Evolutionary conservation across 2,329 filamentous ascomycete genomes (phyloP).

Genomic region (Zalaria obscura): DNA sequence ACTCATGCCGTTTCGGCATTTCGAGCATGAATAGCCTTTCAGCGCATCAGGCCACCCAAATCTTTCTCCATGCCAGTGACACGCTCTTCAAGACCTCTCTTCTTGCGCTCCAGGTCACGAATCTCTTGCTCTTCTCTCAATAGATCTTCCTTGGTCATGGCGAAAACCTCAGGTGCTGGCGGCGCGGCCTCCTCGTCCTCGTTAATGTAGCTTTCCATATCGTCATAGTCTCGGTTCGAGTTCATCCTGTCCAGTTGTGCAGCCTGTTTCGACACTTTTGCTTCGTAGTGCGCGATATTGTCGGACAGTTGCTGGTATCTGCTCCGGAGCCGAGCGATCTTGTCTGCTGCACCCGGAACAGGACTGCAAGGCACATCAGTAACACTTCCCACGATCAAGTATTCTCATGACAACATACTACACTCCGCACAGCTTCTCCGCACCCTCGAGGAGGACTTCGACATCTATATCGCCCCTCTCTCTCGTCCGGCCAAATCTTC

Average conservation of each 20-base stretch:
- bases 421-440: slow-evolving; percentile 78
- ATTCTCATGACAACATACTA: slow-evolving; percentile 41
- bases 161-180: slow-evolving; percentile 18
- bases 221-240: slow-evolving; percentile 9
- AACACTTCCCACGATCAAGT: neutral
- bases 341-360: slow-evolving; percentile 61
- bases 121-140: slow-evolving; percentile 56
- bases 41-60: slow-evolving; percentile 46
- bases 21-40: slow-evolving; percentile 9
- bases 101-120: slow-evolving; percentile 47
- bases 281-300: slow-evolving; percentile 70
- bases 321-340: slow-evolving; percentile 57
- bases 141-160: slow-evolving; percentile 55
- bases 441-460: slow-evolving; percentile 68
- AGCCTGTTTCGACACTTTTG: slow-evolving; percentile 61
- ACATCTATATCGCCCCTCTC: slow-evolving; percentile 66
- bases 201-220: slow-evolving; percentile 36
- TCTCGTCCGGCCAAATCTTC: slow-evolving; percentile 27
- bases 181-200: slow-evolving; percentile 37
- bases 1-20: no score
- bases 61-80: slow-evolving; percentile 56
- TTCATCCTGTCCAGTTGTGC: slow-evolving; percentile 63
- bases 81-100: slow-evolving; percentile 45
- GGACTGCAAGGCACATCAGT: slow-evolving; percentile 31
- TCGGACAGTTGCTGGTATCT: slow-evolving; percentile 57